A percentile compares a stretch with the other conserved stretches of the same genome.
phyloP scores from a whole-genome alignment of 768 basidiomycete genomes.

The Dacryopinax primogenitus region DNA sequence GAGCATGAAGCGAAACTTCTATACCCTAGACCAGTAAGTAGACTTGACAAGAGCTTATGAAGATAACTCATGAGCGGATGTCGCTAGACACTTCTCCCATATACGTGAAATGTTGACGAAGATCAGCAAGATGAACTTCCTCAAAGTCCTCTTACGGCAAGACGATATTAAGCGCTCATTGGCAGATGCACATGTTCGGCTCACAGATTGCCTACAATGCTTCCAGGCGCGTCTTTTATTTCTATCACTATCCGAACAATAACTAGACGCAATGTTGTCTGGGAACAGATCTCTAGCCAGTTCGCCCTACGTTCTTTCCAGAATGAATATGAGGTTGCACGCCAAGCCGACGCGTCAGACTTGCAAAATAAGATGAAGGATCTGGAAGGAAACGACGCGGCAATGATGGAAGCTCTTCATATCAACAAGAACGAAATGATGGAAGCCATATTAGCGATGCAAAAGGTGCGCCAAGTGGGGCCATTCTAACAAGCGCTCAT shows the following conservation, averaged over 20 bases:
- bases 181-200: neutral
- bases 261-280: neutral
- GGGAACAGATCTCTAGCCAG: neutral
- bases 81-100: neutral
- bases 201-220: neutral
- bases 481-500: neutral
- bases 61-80: neutral
- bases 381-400: neutral
- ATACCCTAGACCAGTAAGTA: neutral
- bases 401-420: neutral
- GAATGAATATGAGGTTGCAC: neutral
- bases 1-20: slow-evolving; percentile 16
- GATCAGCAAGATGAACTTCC: slow-evolving; percentile 6
- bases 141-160: neutral
- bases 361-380: neutral
- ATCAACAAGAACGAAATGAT: slow-evolving; percentile 4
- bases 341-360: neutral
- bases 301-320: neutral
- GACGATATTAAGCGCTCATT: slow-evolving; percentile 6
- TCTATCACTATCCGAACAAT: neutral
- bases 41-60: neutral
- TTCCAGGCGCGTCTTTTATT: neutral
- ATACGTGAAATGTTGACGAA: neutral
- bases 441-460: slow-evolving; percentile 5
- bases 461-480: neutral